Percentiles rank a stretch among this genome's conserved stretches.
These are phyloP conservation scores for Acacia crassicarpa DNA, from an alignment of 306 rosid species.

Conservation along the genomic window DNA sequence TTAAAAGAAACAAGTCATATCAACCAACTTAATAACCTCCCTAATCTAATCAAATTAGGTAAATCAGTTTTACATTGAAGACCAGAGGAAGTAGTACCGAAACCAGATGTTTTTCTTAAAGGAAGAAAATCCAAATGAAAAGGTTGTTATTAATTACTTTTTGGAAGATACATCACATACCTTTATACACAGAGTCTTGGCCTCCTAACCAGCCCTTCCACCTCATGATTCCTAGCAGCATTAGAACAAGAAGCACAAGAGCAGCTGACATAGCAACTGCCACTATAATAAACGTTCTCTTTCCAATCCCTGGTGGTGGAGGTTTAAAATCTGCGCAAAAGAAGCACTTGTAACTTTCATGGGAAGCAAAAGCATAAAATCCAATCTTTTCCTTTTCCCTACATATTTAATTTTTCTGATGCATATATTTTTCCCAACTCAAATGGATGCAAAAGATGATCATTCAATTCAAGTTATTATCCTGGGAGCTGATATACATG, in stretches of 20 bases:
- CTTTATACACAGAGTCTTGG: conserved; percentile 60
- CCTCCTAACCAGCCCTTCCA: conserved; percentile 72
- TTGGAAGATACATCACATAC: conserved; percentile 37
- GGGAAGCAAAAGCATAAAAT: conserved; percentile 24
- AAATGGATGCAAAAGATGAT: not conserved
- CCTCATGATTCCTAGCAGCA: conserved; percentile 57
- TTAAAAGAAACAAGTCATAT: too few relatives aligned
- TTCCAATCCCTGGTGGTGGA: conserved; percentile 40
- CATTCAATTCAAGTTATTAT: not conserved
- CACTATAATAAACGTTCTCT: conserved; percentile 31
- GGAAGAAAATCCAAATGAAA: not conserved
- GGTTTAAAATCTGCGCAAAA: conserved; percentile 69
- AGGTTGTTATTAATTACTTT: not conserved
- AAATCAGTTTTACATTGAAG: too few relatives aligned
- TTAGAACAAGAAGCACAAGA: conserved; percentile 41
- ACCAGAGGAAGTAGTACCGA: too few relatives aligned
- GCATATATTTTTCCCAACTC: not conserved
- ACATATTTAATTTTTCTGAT: not conserved
- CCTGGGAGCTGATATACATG: not conserved
- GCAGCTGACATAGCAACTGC: conserved; percentile 40
- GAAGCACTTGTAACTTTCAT: conserved; percentile 19
- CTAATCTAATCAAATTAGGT: too few relatives aligned
- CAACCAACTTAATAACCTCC: too few relatives aligned
- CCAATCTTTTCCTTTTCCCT: conserved; percentile 21
- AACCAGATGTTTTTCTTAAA: too few relatives aligned